Conservation (phyloP, 2,329 filamentous ascomycete species). For the Penicillium sp. region DNA sequence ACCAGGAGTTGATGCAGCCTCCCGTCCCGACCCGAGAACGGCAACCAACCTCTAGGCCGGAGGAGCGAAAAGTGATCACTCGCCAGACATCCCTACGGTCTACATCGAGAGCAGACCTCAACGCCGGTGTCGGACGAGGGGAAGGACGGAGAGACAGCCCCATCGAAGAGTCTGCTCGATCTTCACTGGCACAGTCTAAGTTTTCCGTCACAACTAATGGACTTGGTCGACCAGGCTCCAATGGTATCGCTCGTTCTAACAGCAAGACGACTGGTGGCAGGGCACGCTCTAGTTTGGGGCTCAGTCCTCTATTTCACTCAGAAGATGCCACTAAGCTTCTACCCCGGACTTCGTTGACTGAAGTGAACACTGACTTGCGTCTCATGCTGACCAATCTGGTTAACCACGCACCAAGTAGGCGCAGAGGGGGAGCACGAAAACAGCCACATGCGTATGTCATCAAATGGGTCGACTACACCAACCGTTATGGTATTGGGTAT, state of each 20-base stretch:
- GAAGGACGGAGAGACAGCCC: slow-evolving; percentile 14
- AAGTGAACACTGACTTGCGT: slow-evolving; percentile 41
- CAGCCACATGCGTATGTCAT: slow-evolving; percentile 48
- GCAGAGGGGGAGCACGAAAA: slow-evolving; percentile 29
- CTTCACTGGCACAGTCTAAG: slow-evolving; percentile 10
- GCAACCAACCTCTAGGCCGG: slow-evolving; percentile 18
- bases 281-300: slow-evolving; percentile 37
- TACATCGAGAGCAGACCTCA: slow-evolving; percentile 14
- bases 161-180: slow-evolving; percentile 7
- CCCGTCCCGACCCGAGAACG: slow-evolving; percentile 21
- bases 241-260: slow-evolving; percentile 24
- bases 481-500: slow-evolving; percentile 52
- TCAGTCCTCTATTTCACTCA: slow-evolving; percentile 38
- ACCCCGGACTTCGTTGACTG: slow-evolving; percentile 39
- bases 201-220: slow-evolving; percentile 16
- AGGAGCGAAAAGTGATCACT: slow-evolving; percentile 14
- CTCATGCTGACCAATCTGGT: slow-evolving; percentile 39
- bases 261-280: slow-evolving; percentile 30
- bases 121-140: slow-evolving; percentile 1
- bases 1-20: slow-evolving; percentile 18
- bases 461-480: slow-evolving; percentile 55
- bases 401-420: slow-evolving; percentile 31
- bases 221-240: slow-evolving; percentile 17
- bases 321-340: slow-evolving; percentile 39
- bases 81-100: slow-evolving; percentile 19